Evolutionary conservation across 2,329 filamentous ascomycete genomes (phyloP), one percentile per base, ranked within the genome.

Genomic region (Ascochyta clinopodiicola): DNA sequence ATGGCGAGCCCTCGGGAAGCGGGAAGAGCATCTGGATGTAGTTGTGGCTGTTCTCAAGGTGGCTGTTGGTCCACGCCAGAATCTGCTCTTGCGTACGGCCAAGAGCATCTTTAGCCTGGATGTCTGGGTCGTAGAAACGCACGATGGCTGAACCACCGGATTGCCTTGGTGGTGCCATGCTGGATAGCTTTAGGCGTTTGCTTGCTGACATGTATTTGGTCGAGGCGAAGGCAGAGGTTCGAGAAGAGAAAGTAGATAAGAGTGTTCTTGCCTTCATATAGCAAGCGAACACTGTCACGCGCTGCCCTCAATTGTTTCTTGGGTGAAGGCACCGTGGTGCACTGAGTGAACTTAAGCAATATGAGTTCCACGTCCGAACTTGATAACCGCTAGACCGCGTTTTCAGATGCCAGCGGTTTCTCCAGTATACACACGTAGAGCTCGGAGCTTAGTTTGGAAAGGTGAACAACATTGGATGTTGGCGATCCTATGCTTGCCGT

Each of bases 11-110:
- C 52, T 85, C 83, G 2, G 83, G 82, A 1, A 85, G 74, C 3
- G 84, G 84, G 60, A 86, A 86, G 2, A 86, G 66, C 50, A 78
- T 78, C 56, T 86, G 83, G 51, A 86, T 84, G 64, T 82, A 86
- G 66, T 85, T 77, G 64, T 86, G 84, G 17, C 54, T 66, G 43
- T 24, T 37, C 59, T 85, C 82, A 0, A 86, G 75, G 6, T 69
- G 59, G 0, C 44, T 44, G 53, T 80, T 74, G 5, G 57, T 35
- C 78, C 80, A 83, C 0, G 47, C 46, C 5, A 85, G 70, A 10
- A 86, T 82, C 2, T 80, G 65, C 5, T 77, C 66, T 1, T 84
- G 75, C 4, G 69, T 78, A 25, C 81, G 78, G 22, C 76, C 76
- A 36, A 68, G 53, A 6, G 58, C 51, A 60, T 84, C 80, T 47